Evolutionary conservation across 1,284 basidiomycete species (phyloP).

Genomic region (Xerocomus amazonicus): DNA sequence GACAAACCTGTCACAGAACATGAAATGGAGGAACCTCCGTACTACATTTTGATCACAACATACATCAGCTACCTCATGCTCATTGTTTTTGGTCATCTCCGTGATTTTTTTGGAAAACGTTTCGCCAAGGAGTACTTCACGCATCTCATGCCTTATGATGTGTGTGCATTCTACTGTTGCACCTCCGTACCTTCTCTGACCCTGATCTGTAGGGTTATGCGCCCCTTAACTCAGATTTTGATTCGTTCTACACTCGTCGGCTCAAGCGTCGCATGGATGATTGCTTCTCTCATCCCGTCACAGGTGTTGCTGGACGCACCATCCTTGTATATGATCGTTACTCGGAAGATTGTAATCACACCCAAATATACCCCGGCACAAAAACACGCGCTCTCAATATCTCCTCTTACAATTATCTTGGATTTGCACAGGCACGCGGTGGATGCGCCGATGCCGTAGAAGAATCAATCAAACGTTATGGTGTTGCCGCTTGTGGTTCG

Average conservation of each 20-base stretch:
- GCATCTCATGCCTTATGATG: constrained; percentile 80
- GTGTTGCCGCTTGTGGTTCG: constrained; percentile 74
- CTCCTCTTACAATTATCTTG: constrained; percentile 99
- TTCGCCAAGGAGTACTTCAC: constrained; percentile 70
- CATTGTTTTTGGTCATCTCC: constrained; percentile 87
- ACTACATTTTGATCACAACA: constrained; percentile 88
- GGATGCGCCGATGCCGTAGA: constrained; percentile 94
- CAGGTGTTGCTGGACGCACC: constrained; percentile 94
- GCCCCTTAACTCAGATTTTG: constrained; percentile 96
- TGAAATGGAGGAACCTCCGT: constrained; percentile 78
- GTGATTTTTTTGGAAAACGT: constrained; percentile 94
- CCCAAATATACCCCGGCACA: constrained; percentile 75
- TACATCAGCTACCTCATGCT: constrained; percentile 89
- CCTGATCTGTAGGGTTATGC: constrained; percentile 75
- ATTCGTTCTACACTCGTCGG: constrained; percentile 98
- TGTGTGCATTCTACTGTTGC: constrained; percentile 41
- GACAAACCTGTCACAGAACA: constrained; percentile 49
- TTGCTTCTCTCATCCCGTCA: constrained; percentile 92
- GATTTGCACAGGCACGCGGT: constrained; percentile 92
- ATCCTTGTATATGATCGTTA: constrained; percentile 85
- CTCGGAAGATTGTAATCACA: constrained; percentile 80
- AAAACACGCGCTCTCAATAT: constrained; percentile 92
- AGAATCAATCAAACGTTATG: constrained; percentile 74
- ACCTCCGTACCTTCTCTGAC: constrained; percentile 3
- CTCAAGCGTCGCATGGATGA: constrained; percentile 94